Conservation (phyloP, 2,329 filamentous ascomycete genomes). For the Botrytis cinerea region DNA sequence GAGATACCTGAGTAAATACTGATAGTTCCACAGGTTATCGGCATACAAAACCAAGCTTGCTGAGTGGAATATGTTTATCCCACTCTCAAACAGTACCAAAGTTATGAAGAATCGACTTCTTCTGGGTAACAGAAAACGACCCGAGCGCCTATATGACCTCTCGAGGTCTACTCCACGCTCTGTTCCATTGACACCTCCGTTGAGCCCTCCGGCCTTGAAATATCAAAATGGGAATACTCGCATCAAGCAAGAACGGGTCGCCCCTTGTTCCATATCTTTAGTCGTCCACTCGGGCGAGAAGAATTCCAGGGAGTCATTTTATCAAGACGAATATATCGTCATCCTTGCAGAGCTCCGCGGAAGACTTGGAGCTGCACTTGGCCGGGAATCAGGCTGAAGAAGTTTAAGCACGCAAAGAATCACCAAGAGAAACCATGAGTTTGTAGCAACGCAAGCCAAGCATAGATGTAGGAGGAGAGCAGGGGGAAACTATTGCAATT, state of each 20-base stretch:
- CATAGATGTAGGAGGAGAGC: not conserved
- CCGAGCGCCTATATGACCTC: not conserved
- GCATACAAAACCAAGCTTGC: constrained; percentile 24
- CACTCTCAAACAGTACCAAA: constrained; percentile 6
- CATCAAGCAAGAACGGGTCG: not conserved
- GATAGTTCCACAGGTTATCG: constrained; percentile 10
- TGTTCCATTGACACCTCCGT: constrained; percentile 20
- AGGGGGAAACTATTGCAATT: not conserved
- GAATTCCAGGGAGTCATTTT: constrained; percentile 10
- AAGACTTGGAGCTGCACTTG: constrained; percentile 19
- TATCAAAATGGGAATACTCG: not conserved
- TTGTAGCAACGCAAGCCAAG: constrained; percentile 8
- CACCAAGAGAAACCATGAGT: not conserved
- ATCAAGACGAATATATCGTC: constrained; percentile 22
- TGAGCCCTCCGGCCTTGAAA: constrained; percentile 7
- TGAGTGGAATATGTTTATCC: constrained; percentile 23
- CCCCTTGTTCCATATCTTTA: constrained; percentile 11
- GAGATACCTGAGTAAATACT: not conserved
- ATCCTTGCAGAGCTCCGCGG: constrained; percentile 20
- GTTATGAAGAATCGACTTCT: constrained; percentile 11
- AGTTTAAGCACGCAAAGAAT: not conserved
- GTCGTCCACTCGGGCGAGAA: constrained; percentile 21
- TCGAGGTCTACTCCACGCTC: constrained; percentile 18
- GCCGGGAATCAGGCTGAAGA: constrained; percentile 17
- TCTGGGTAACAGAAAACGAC: constrained; percentile 12